These are phyloP conservation scores for Mucor piriformis DNA, from an alignment of 371 early-diverging fungal genomes.

Conservation along the genomic window DNA sequence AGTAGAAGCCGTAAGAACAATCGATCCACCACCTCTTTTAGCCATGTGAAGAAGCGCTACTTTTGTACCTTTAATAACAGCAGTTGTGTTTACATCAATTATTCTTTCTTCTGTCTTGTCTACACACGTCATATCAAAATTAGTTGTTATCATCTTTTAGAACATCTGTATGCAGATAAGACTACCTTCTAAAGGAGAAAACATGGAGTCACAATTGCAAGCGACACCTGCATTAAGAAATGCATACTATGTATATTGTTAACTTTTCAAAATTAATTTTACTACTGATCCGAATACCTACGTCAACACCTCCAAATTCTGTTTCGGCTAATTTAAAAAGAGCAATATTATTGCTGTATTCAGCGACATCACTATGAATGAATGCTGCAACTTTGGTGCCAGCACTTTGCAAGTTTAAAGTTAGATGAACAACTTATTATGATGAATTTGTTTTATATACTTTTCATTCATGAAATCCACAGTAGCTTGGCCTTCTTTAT, in stretches of 20 bases:
- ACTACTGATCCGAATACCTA: too few species aligned
- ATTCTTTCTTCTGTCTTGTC: constrained; percentile 43
- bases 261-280: too few species aligned
- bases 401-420: constrained; percentile 7
- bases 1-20: constrained; percentile 47
- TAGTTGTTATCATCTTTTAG: too few species aligned
- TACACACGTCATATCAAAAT: too few species aligned
- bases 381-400: constrained; percentile 41
- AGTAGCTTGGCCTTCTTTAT: constrained; percentile 38
- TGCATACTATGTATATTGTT: constrained; percentile 10
- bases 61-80: constrained; percentile 62
- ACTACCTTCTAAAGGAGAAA: constrained; percentile 30
- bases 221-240: constrained; percentile 64
- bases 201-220: constrained; percentile 33
- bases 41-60: constrained; percentile 44
- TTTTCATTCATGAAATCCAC: constrained; percentile 43
- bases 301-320: constrained; percentile 64
- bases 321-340: constrained; percentile 53
- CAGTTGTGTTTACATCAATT: constrained; percentile 67
- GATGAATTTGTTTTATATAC: too few species aligned
- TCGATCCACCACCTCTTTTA: constrained; percentile 48
- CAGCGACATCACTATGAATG: constrained; percentile 63
- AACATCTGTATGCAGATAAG: neutral
- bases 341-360: constrained; percentile 42
- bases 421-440: too few species aligned